These are phyloP conservation scores for Pleurotus djamor DNA, from an alignment of 768 basidiomycete species.

Conservation along the genomic window DNA sequence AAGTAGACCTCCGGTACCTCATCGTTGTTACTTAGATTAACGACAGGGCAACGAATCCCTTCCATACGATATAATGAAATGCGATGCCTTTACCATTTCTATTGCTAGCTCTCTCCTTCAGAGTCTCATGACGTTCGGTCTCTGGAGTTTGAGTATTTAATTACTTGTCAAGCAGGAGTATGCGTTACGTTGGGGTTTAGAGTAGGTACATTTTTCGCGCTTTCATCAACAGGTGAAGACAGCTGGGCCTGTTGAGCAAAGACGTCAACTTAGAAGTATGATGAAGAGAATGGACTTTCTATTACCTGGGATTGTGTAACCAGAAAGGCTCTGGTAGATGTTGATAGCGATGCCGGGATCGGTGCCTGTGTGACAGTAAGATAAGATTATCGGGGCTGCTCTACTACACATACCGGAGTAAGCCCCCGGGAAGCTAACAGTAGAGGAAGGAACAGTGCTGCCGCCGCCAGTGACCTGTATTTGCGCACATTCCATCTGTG, in stretches of 20 bases:
- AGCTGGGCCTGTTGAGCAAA: background rate
- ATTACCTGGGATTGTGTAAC: conserved; percentile 38
- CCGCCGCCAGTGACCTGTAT: conserved; percentile 44
- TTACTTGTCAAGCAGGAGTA: background rate
- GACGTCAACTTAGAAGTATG: background rate
- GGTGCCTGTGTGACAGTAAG: conserved; percentile 19
- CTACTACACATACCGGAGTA: conserved; percentile 32
- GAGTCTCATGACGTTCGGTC: no score
- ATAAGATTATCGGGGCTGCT: background rate
- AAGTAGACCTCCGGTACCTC: no score
- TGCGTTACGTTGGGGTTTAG: background rate
- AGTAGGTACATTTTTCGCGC: background rate
- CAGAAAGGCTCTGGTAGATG: conserved; percentile 34
- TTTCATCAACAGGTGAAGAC: conserved; percentile 1
- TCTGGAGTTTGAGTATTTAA: no score
- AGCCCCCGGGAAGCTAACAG: conserved; percentile 47
- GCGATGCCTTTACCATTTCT: no score
- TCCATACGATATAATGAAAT: no score
- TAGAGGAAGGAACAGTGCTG: conserved; percentile 33
- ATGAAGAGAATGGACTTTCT: background rate
- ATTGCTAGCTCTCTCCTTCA: no score
- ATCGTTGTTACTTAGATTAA: no score
- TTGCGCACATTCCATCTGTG: conserved; percentile 48
- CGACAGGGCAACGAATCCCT: no score
- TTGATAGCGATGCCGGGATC: conserved; percentile 47